Evolutionary conservation across 1,284 basidiomycete species (phyloP).

Genomic region (Phlebopus sp.): DNA sequence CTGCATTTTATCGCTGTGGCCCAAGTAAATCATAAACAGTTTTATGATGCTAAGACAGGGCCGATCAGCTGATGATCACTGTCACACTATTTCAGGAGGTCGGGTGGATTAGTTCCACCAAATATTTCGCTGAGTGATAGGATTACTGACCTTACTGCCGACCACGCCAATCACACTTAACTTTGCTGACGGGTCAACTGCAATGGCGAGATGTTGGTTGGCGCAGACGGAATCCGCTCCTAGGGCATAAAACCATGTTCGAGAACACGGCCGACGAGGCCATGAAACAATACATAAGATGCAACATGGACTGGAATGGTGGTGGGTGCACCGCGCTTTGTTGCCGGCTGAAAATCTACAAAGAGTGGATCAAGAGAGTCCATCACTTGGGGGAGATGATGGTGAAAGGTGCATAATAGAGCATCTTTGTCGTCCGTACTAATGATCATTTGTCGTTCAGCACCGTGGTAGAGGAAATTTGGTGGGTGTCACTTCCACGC

Average conservation of each 20-base stretch:
- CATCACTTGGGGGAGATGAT: slow-evolving; percentile 42
- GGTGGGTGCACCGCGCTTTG: background rate
- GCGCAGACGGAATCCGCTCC: slow-evolving; percentile 7
- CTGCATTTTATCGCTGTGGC: no score
- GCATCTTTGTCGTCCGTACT: slow-evolving; percentile 11
- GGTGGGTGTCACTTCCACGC: background rate
- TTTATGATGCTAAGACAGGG: no score
- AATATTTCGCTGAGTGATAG: background rate
- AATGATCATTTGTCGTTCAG: slow-evolving; percentile 31
- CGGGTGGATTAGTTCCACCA: slow-evolving; percentile 19
- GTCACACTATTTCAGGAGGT: slow-evolving; percentile 7
- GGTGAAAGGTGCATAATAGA: slow-evolving; percentile 44
- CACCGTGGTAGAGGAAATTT: background rate
- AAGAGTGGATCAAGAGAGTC: background rate
- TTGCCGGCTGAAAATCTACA: background rate
- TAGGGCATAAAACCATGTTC: background rate
- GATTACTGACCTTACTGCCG: no score
- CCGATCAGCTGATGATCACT: no score
- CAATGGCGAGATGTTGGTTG: slow-evolving; percentile 31
- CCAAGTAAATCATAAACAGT: no score
- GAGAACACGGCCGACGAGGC: background rate
- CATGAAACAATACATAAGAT: background rate
- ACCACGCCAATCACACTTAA: background rate
- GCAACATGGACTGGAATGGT: background rate
- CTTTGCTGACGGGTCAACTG: slow-evolving; percentile 21